Evolutionary conservation across 192 early-diverging fungal species (phyloP).

Genomic region (Coemansia sp.): DNA sequence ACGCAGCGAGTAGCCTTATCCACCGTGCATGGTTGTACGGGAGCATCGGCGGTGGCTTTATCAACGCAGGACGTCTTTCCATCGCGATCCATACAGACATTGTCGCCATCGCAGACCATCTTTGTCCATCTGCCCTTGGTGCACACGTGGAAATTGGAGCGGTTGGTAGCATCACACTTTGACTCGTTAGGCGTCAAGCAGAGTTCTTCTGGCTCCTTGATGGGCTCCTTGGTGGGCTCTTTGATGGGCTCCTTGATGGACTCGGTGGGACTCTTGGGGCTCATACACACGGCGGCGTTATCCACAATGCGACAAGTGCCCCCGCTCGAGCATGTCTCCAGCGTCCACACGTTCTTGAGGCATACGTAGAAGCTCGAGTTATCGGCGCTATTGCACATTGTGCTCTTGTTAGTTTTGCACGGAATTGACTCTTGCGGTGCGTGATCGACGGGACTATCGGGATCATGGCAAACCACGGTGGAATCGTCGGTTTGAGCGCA

Average conservation of each 20-base stretch:
- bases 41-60: conserved; percentile 29
- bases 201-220: conserved; percentile 3
- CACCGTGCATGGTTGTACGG: conserved; percentile 29
- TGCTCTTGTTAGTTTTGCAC: conserved; percentile 16
- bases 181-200: conserved; percentile 42
- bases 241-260: neutral
- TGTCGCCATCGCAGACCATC: conserved; percentile 42
- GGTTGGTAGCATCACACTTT: conserved; percentile 33
- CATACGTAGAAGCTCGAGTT: conserved; percentile 34
- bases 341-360: conserved; percentile 28
- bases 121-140: conserved; percentile 33
- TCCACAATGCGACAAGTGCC: conserved; percentile 36
- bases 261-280: conserved; percentile 24
- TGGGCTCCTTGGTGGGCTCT: neutral
- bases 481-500: conserved; percentile 7
- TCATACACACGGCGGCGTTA: conserved; percentile 37
- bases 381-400: conserved; percentile 31
- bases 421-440: neutral
- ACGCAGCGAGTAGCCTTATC: conserved; percentile 36
- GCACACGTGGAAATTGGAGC: conserved; percentile 42
- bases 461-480: conserved; percentile 15
- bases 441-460: neutral
- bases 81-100: conserved; percentile 38
- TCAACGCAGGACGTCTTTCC: conserved; percentile 38
- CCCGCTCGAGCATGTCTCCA: conserved; percentile 28